phyloP scores from a whole-genome alignment of 176 grass and related monocot species.

The Leersia perrieri region DNA sequence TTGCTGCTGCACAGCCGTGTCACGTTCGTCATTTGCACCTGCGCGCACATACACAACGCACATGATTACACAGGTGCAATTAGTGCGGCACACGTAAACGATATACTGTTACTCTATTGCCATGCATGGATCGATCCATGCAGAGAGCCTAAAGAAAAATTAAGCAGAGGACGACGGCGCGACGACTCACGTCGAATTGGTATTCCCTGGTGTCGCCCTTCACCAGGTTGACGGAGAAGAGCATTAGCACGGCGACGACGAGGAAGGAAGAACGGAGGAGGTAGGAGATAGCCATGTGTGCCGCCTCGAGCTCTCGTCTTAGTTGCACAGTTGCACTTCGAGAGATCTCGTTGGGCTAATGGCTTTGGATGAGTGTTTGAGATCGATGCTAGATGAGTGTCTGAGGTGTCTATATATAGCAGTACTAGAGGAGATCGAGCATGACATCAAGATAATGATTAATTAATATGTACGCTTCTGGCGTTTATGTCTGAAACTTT shows the following conservation, averaged over 20 bases:
- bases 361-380: neutral
- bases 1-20: slow-evolving; percentile 76
- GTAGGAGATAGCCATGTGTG: slow-evolving; percentile 25
- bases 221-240: slow-evolving; percentile 5
- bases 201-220: slow-evolving; percentile 57
- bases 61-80: too few relatives aligned
- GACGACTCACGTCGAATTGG: slow-evolving; percentile 62
- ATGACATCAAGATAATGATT: neutral
- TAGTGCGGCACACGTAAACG: too few relatives aligned
- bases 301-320: neutral
- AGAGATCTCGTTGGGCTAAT: slow-evolving; percentile 27
- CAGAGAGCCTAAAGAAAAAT: neutral
- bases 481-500: neutral
- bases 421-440: neutral
- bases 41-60: neutral
- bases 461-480: slow-evolving; percentile 20
- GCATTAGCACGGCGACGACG: slow-evolving; percentile 26
- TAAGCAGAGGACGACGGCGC: neutral
- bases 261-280: slow-evolving; percentile 14
- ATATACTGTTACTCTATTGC: neutral
- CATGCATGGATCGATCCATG: neutral
- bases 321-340: neutral
- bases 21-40: slow-evolving; percentile 68
- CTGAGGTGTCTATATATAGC: slow-evolving; percentile 27
- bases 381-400: slow-evolving; percentile 2